phyloP scores from a whole-genome alignment of 495 filamentous ascomycete genomes.

The Aspergillus campestris region DNA sequence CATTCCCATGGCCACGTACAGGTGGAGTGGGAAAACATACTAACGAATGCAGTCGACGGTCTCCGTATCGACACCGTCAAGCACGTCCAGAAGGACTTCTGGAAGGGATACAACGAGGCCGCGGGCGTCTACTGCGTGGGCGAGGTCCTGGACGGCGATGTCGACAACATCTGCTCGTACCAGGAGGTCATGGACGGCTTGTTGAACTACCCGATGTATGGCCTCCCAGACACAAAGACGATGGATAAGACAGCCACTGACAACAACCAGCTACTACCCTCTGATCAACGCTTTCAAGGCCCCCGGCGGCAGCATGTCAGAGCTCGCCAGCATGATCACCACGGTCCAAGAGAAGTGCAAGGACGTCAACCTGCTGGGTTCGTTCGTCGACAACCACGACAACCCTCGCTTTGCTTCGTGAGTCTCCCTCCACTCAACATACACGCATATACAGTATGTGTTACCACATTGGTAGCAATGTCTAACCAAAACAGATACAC shows the following conservation, averaged over 20 bases:
- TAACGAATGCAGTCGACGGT: slow-evolving; percentile 49
- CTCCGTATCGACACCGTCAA: slow-evolving; percentile 69
- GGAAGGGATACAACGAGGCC: slow-evolving; percentile 50
- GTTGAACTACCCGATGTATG: slow-evolving; percentile 53
- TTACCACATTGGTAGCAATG: too few species aligned
- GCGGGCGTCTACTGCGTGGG: slow-evolving; percentile 65
- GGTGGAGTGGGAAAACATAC: not conserved
- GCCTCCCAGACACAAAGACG: not conserved
- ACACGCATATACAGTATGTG: not conserved
- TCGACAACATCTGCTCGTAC: slow-evolving; percentile 54
- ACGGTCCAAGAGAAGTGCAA: slow-evolving; percentile 45
- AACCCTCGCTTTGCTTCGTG: slow-evolving; percentile 55
- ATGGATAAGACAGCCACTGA: not conserved
- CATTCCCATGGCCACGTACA: not conserved
- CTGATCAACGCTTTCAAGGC: slow-evolving; percentile 56
- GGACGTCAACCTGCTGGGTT: slow-evolving; percentile 59
- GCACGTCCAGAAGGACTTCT: slow-evolving; percentile 66
- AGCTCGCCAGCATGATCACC: slow-evolving; percentile 51
- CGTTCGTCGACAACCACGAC: slow-evolving; percentile 79
- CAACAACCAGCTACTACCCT: slow-evolving; percentile 38
- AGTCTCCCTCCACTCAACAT: not conserved
- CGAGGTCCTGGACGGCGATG: slow-evolving; percentile 59
- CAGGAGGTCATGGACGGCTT: slow-evolving; percentile 52
- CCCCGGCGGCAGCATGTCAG: slow-evolving; percentile 47
- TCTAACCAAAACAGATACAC: slow-evolving; percentile 34